Base-by-base conservation (phyloP, 495 filamentous ascomycete genomes). In the Hypoxylon crocopeplum region DNA sequence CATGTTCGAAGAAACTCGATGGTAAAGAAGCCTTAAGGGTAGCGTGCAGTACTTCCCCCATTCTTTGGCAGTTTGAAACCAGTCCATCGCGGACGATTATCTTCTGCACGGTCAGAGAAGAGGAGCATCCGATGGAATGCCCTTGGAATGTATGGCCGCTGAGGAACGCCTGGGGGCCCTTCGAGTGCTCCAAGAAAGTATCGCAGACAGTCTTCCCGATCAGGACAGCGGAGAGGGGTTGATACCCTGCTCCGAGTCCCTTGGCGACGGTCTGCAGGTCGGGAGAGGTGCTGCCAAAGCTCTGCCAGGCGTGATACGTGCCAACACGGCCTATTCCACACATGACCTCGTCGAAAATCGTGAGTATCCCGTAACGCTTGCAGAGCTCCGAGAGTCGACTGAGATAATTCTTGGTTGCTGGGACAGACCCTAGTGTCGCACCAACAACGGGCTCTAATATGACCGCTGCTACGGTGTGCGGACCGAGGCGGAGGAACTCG, bases 321-420 rank as follows among this genome's bases (percentile, higher is more conserved):
- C 86, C 86, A 20, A 74, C 77, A 3, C 85, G 78, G 3, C 86
- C 86, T 76, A 85, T 85, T 0, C 86, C 88, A 65, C 84, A 82
- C 88, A 91, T 90, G 22, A 85, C 74, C 60, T 88, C 88, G 61
- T 91, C 83, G n/a, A 89, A 71, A 39, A 92, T 86, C 21, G 90
- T 74, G 2, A 92, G 78, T 0, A 83, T 85, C 22, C 86, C 88
- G 61, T 90, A 76, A 52, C 81, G 81, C 22, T 83, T 71, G 65
- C 88, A 91, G 3, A 93, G 64, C 3, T 70, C 67, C 65, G 80
- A 79, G 73, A 91, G 82, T 29, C 83, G 84, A 30, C 72, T 70
- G 48, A 90, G 79, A 56, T 91, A 93, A 0, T 86, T 87, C 0
- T 76, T 71, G 1, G 83, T 76, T 16, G 82, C 76, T 22, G 86